Evolutionary conservation across 2,329 filamentous ascomycete genomes (phyloP), one percentile per base, ranked within the genome.

Genomic region (Colletotrichum nymphaeae): DNA sequence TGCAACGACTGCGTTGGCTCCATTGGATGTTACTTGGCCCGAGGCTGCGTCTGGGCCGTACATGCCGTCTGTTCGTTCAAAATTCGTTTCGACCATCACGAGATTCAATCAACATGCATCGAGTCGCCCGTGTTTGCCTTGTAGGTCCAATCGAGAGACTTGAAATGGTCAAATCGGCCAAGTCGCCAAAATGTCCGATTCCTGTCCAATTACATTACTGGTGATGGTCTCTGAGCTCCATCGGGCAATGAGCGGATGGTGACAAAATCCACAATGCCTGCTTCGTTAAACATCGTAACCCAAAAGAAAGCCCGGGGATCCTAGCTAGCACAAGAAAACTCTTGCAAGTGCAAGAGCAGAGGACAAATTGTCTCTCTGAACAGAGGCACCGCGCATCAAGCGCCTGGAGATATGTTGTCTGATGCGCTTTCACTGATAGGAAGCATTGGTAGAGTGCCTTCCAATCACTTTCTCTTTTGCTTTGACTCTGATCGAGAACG

Each of bases 401-500:
- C 42, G 19, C 3, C 19, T 5, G 42, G 19, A 3, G 8, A 49
- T 4, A 22, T 8, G 42, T 49, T 8, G 8, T 22, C 19, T 49
- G 42, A 4, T 4, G 19, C 19, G 42, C 19, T 0, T 22, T 49
- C 42, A n/a, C 3, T 22, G 3, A 4, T 8, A 5, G 19, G 4
- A 4, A 49, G 3, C 42, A 22, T 1, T 49, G 19, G 42, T 8
- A 9, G 8, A 5, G 19, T n/a, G 19, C 37, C 6, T 42, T 42
- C 16, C 16, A 8, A 8, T 49, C 42, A 49, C 30, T 22, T 22
- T 59, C 7, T 70, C 53, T 32, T 70, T 70, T 1, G 67, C 46
- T 70, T 70, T 1, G 67, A 70, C 37, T 59, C 24, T 22, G 67
- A 59, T 12, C 16, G 55, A 52, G 60, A 28, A n/a, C 30, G 35